phyloP scores from a whole-genome alignment of 2,329 filamentous ascomycete genomes.

The Microdochium bolleyi region DNA sequence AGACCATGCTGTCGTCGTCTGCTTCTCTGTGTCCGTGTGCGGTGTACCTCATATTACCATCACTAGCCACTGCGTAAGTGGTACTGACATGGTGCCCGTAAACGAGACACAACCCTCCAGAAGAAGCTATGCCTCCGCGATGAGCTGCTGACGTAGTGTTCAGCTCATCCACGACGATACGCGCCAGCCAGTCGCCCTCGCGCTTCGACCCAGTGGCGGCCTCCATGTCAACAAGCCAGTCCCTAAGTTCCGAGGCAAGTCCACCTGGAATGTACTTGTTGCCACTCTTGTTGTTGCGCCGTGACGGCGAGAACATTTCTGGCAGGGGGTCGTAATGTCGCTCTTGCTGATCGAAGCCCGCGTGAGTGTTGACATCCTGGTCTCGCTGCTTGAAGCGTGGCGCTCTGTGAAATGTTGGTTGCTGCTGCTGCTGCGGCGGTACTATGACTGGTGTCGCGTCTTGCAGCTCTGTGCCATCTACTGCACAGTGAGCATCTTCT shows the following conservation, averaged over 20 bases:
- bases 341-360: neutral
- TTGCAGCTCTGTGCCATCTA: neutral
- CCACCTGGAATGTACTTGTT: conserved; percentile 28
- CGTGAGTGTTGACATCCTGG: neutral
- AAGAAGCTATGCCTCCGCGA: conserved; percentile 18
- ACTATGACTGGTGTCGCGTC: neutral
- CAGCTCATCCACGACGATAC: conserved; percentile 15
- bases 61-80: neutral
- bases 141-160: conserved; percentile 8
- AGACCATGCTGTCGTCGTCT: neutral
- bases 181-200: conserved; percentile 11
- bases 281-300: conserved; percentile 12
- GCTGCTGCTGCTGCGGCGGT: conserved; percentile 7
- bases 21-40: neutral
- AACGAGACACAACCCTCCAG: conserved; percentile 1
- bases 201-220: conserved; percentile 13
- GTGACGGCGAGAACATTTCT: conserved; percentile 30
- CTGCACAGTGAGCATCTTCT: neutral
- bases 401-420: conserved; percentile 24
- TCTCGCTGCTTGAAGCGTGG: conserved; percentile 26
- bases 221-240: conserved; percentile 36
- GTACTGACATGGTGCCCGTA: neutral
- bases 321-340: conserved; percentile 18
- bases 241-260: conserved; percentile 30
- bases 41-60: neutral